A percentile compares a stretch with the other conserved stretches of the same genome.
phyloP scores from a whole-genome alignment of 2,329 filamentous ascomycete species.

The Pezicula radicicola region DNA sequence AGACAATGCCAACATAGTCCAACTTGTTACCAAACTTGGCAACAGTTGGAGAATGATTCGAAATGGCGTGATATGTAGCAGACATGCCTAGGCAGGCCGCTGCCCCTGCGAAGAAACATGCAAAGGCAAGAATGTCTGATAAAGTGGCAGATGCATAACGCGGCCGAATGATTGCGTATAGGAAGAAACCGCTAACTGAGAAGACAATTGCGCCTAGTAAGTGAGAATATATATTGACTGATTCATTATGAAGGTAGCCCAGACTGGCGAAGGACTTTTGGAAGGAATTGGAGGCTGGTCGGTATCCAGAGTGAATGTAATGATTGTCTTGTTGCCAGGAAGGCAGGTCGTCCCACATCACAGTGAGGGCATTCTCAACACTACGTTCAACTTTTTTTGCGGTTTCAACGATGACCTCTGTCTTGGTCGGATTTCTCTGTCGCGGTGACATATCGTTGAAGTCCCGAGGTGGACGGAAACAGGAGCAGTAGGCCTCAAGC shows the following conservation, averaged over 20 bases:
- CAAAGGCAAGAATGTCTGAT: constrained; percentile 69
- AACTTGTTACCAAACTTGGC: constrained; percentile 86
- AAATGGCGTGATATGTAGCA: constrained; percentile 79
- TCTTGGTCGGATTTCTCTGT: constrained; percentile 21
- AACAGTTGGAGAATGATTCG: constrained; percentile 78
- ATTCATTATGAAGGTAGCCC: constrained; percentile 58
- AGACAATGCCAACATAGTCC: constrained; percentile 92
- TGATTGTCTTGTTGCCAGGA: constrained; percentile 63
- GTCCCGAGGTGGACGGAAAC: background rate
- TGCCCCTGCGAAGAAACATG: constrained; percentile 76
- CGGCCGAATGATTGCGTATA: constrained; percentile 57
- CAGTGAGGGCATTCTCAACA: constrained; percentile 34
- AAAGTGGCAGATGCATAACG: constrained; percentile 61
- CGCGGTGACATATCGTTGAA: constrained; percentile 20
- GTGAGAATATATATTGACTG: constrained; percentile 71
- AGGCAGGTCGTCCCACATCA: constrained; percentile 49
- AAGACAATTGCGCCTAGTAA: constrained; percentile 63
- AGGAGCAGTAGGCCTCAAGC: background rate
- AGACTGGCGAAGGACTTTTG: constrained; percentile 53
- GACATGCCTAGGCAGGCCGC: constrained; percentile 75
- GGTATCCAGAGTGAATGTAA: constrained; percentile 65
- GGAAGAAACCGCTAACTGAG: constrained; percentile 43
- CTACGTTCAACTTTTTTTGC: constrained; percentile 25
- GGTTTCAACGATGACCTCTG: constrained; percentile 17
- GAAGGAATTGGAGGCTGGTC: constrained; percentile 60